Conservation (phyloP, 2,329 filamentous ascomycete species). For the Seiridium unicorne region DNA sequence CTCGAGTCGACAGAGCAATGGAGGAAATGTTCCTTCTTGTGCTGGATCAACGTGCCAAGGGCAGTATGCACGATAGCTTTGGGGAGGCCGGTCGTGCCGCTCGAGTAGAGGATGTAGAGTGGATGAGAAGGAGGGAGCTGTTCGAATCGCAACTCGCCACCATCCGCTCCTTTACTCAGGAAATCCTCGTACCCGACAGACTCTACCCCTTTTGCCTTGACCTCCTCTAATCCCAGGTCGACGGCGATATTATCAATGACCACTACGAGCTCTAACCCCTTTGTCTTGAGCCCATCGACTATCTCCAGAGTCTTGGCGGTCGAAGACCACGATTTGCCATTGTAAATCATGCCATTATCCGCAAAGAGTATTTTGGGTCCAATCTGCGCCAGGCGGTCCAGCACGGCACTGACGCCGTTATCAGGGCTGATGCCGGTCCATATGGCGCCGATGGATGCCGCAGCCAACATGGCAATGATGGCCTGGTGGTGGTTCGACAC, state of each 20-base stretch:
- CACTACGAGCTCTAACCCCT: constrained; percentile 67
- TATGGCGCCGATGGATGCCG: constrained; percentile 78
- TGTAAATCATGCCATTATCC: constrained; percentile 87
- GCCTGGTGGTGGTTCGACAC: constrained; percentile 89
- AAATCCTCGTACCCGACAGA: constrained; percentile 46
- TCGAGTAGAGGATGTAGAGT: constrained; percentile 91
- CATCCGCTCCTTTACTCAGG: constrained; percentile 37
- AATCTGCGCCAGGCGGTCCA: constrained; percentile 86
- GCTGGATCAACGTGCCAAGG: constrained; percentile 86
- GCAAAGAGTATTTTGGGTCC: constrained; percentile 79
- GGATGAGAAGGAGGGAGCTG: constrained; percentile 83
- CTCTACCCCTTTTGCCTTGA: constrained; percentile 36
- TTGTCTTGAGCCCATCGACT: constrained; percentile 56
- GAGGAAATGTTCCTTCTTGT: constrained; percentile 93
- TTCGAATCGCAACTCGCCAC: constrained; percentile 60
- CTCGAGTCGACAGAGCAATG: constrained; percentile 76
- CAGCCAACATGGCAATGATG: constrained; percentile 82
- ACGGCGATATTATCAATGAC: constrained; percentile 67
- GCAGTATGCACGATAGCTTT: constrained; percentile 95
- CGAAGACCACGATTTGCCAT: constrained; percentile 84
- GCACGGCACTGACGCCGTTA: constrained; percentile 84
- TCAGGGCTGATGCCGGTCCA: constrained; percentile 95
- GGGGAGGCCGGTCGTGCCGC: constrained; percentile 81
- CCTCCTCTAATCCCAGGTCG: constrained; percentile 39
- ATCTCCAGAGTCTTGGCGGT: constrained; percentile 78